Evolutionary conservation across 495 filamentous ascomycete genomes (phyloP).

Genomic region (Trichoderma gamsii): DNA sequence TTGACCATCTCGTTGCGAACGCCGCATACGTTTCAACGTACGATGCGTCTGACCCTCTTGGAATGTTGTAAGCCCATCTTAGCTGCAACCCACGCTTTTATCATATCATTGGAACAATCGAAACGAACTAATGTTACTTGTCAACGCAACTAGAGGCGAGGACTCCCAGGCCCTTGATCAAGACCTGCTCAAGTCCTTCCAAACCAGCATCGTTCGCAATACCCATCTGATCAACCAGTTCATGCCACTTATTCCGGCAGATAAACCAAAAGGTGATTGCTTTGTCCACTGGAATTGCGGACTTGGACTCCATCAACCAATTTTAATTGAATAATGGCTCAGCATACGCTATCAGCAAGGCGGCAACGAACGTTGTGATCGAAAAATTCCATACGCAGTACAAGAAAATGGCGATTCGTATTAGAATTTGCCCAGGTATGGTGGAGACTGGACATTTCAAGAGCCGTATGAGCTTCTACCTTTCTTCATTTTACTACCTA

Average conservation of each 20-base stretch:
- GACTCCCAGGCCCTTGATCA: constrained; percentile 26
- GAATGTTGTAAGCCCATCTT: neutral
- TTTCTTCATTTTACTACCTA: constrained; percentile 5
- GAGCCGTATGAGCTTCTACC: neutral
- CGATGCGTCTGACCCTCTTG: neutral
- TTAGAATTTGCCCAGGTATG: constrained; percentile 30
- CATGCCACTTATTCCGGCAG: constrained; percentile 45
- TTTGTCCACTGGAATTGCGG: constrained; percentile 45
- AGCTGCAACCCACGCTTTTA: neutral
- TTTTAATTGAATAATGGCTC: constrained; percentile 20
- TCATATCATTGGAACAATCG: neutral
- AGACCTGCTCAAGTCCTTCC: constrained; percentile 28
- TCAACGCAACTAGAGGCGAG: constrained; percentile 21
- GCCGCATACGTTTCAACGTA: constrained; percentile 24
- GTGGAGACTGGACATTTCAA: constrained; percentile 26
- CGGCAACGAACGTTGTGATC: constrained; percentile 35
- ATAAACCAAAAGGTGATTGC: constrained; percentile 46
- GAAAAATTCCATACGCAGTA: constrained; percentile 44
- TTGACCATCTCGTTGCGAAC: constrained; percentile 52
- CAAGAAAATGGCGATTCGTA: constrained; percentile 40
- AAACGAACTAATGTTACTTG: neutral
- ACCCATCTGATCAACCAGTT: constrained; percentile 47
- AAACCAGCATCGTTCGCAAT: constrained; percentile 43
- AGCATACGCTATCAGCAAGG: constrained; percentile 30
- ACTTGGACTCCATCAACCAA: constrained; percentile 26